Percentiles rank a stretch among this genome's conserved stretches.
These are phyloP conservation scores for Anisodus acutangulus DNA, from an alignment of 257 asterid genomes.

Conservation along the genomic window DNA sequence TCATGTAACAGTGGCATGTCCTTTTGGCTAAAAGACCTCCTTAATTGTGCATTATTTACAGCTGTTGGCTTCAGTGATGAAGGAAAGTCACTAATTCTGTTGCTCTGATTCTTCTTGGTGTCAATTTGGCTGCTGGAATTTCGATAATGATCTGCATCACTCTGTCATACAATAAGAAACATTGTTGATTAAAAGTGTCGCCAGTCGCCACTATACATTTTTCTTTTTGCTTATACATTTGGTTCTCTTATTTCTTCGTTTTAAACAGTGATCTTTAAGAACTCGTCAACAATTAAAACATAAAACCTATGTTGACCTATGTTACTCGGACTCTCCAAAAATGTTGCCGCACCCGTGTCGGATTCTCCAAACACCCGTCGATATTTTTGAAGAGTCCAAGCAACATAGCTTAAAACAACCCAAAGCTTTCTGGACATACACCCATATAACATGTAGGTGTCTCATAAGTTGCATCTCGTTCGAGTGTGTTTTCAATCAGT, in stretches of 20 bases:
- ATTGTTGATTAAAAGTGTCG: slow-evolving; percentile 26
- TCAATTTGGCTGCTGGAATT: slow-evolving; percentile 45
- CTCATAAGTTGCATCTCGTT: background rate
- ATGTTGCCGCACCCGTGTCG: too few species aligned
- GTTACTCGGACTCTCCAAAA: too few species aligned
- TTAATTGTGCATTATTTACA: slow-evolving; percentile 53
- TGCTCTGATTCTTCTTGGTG: slow-evolving; percentile 47
- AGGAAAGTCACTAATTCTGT: slow-evolving; percentile 42
- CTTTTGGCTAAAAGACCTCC: slow-evolving; percentile 67
- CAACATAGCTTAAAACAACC: background rate
- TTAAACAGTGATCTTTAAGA: background rate
- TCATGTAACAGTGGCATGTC: slow-evolving; percentile 58
- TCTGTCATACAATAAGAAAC: slow-evolving; percentile 48
- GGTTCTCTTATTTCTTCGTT: slow-evolving; percentile 5
- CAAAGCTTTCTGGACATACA: background rate
- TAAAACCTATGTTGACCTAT: too few species aligned
- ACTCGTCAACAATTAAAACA: background rate
- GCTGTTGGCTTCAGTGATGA: slow-evolving; percentile 43
- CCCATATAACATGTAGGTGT: background rate
- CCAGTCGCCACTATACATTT: background rate
- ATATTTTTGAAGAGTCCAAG: too few species aligned
- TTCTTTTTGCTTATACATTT: slow-evolving; percentile 19
- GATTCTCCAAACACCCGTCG: too few species aligned
- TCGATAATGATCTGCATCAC: slow-evolving; percentile 61
- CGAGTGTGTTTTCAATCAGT: background rate